Conservation (phyloP, 2,329 filamentous ascomycete genomes). For the Elsinoe ampelina region DNA sequence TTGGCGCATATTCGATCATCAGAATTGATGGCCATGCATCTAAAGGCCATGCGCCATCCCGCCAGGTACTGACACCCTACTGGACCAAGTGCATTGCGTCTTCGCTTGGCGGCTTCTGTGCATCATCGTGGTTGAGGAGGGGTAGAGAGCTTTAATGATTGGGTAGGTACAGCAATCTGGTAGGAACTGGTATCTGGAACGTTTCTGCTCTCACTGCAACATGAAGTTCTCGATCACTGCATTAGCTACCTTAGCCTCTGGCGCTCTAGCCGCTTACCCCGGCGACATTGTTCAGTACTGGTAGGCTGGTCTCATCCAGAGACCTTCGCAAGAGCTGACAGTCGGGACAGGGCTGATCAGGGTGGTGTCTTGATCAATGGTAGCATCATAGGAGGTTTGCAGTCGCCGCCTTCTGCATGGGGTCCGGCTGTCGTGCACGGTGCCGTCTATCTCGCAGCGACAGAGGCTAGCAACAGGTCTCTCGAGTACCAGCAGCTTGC, state of each 20-base stretch:
- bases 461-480: conserved; percentile 18
- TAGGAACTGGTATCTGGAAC: not conserved
- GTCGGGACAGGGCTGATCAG: conserved; percentile 20
- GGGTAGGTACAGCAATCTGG: not conserved
- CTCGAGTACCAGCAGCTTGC: conserved; percentile 25
- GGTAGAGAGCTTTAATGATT: not conserved
- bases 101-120: not conserved
- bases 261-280: not conserved
- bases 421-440: conserved; percentile 23
- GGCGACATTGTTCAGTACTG: not conserved
- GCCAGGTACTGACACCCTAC: not conserved
- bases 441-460: conserved; percentile 22
- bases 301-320: not conserved
- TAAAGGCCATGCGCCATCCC: not conserved
- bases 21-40: not conserved
- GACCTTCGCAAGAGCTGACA: not conserved
- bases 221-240: not conserved
- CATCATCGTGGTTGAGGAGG: not conserved
- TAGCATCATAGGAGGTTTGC: conserved; percentile 22
- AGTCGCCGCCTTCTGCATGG: conserved; percentile 24
- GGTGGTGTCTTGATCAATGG: conserved; percentile 21
- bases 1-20: not conserved
- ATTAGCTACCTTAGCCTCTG: not conserved
- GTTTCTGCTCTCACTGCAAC: not conserved
- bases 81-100: not conserved